These are phyloP conservation scores for Kingdonia uniflora DNA, from an alignment of 164 flowering plant genomes.

Conservation along the genomic window DNA sequence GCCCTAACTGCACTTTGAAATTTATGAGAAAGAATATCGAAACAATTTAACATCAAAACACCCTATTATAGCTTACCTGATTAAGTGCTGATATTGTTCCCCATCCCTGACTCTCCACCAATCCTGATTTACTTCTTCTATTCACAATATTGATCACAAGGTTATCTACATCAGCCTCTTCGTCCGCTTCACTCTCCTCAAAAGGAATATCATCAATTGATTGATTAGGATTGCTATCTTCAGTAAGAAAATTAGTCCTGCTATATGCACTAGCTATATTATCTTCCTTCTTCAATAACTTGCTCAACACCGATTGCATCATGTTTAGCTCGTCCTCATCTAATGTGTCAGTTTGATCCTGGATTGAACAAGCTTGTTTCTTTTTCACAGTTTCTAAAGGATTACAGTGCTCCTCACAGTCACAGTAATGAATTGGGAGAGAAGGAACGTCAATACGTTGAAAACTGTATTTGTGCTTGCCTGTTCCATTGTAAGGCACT, in stretches of 20 bases:
- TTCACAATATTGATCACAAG: slow-evolving; percentile 43
- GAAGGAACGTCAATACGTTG: slow-evolving; percentile 59
- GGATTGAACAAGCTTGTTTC: slow-evolving; percentile 14
- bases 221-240: slow-evolving; percentile 5
- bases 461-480: slow-evolving; percentile 95
- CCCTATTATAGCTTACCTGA: slow-evolving; percentile 21
- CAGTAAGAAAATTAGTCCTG: slow-evolving; percentile 1
- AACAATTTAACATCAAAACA: too few relatives aligned
- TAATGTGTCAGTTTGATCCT: slow-evolving; percentile 21
- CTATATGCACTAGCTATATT: slow-evolving; percentile 2
- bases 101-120: slow-evolving; percentile 8
- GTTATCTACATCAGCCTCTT: slow-evolving; percentile 36
- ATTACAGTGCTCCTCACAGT: slow-evolving; percentile 70
- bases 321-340: slow-evolving; percentile 45
- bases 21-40: not conserved
- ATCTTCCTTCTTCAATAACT: slow-evolving; percentile 40
- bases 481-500: slow-evolving; percentile 63
- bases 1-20: not conserved
- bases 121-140: slow-evolving; percentile 11
- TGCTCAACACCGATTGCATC: slow-evolving; percentile 69
- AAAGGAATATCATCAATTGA: slow-evolving; percentile 12
- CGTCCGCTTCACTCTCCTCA: slow-evolving; percentile 21
- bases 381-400: slow-evolving; percentile 14
- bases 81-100: slow-evolving; percentile 5
- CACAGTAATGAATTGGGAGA: slow-evolving; percentile 72